phyloP scores from a whole-genome alignment of 495 filamentous ascomycete genomes.

The Pyronema domesticum region DNA sequence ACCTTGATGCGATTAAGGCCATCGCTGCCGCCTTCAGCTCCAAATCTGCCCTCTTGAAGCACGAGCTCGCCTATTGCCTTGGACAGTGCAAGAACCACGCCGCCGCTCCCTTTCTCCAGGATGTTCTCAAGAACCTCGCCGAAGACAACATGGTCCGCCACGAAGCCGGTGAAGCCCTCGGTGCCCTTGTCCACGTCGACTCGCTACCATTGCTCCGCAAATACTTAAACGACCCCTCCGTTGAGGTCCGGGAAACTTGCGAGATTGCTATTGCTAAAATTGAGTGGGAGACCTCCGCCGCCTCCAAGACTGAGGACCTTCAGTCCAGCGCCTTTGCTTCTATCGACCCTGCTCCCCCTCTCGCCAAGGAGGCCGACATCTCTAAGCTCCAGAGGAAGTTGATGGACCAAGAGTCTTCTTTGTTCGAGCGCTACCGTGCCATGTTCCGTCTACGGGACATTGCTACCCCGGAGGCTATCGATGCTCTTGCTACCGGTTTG shows the following conservation, averaged over 20 bases:
- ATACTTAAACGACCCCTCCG: slow-evolving; percentile 48
- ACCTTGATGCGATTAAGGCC: slow-evolving; percentile 64
- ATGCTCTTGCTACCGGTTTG: slow-evolving; percentile 73
- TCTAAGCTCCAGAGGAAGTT: slow-evolving; percentile 56
- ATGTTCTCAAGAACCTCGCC: slow-evolving; percentile 54
- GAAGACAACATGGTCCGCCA: slow-evolving; percentile 94
- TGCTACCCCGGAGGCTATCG: slow-evolving; percentile 70
- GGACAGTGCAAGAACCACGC: slow-evolving; percentile 68
- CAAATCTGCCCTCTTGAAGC: slow-evolving; percentile 45
- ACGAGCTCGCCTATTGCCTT: slow-evolving; percentile 93
- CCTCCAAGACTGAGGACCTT: slow-evolving; percentile 52
- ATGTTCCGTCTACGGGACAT: slow-evolving; percentile 96
- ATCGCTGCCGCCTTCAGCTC: slow-evolving; percentile 80
- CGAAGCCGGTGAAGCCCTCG: slow-evolving; percentile 89
- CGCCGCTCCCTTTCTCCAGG: slow-evolving; percentile 52
- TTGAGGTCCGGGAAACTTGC: slow-evolving; percentile 84
- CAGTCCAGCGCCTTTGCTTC: slow-evolving; percentile 75
- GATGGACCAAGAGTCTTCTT: slow-evolving; percentile 55
- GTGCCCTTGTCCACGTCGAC: slow-evolving; percentile 56
- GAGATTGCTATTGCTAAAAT: slow-evolving; percentile 91
- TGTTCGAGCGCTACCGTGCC: slow-evolving; percentile 88
- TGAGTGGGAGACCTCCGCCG: slow-evolving; percentile 70
- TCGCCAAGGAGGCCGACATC: slow-evolving; percentile 40
- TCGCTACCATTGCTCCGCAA: slow-evolving; percentile 54
- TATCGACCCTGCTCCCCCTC: slow-evolving; percentile 84